Base-by-base conservation (phyloP, 768 basidiomycete genomes). In the Kwoniella heveanensis region DNA sequence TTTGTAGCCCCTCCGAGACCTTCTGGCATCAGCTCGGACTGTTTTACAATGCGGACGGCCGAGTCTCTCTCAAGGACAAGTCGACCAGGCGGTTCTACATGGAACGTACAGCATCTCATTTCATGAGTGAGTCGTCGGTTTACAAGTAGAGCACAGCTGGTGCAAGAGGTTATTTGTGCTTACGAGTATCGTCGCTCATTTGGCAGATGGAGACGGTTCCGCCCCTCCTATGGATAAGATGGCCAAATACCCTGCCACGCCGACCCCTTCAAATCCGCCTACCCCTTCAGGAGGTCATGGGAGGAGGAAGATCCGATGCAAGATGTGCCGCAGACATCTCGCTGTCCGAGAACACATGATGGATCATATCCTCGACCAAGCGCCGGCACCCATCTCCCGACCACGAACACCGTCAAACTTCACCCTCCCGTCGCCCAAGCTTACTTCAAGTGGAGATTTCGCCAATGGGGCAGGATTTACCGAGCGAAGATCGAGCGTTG, bases 281-380 rank as follows among this genome's bases (percentile, higher is more conserved):
- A 88, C 89, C 0, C 88, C 90, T 0, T 81, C 82, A 36, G 83
- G 77, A 15, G 71, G 68, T 76, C 54, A 85, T 15, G 85, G 84
- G 3, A 82, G 83, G 39, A 83, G 87, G 44, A 85, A 88, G 44
- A 92, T 96, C 73, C 84, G 93, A 74, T 96, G 93, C 80, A 92
- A 90, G 80, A 91, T 89, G 88, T 95, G 93, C 83, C 84, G 91
- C 72, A 87, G 88, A 63, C 91, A 92, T 71, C 84, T 97, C 15
- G 93, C 93, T 0, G 86, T 90, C 0, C 84, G 90, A n/a, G 91
- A 93, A 74, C 90, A 96, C 76, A 92, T 97, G 90, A 85, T 92
- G 51, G 90, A 92, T 77, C 92, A 94, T 51, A 79, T 79, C 30
- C 67, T 79, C 55, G 78, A 79, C 47, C 78, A 79, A 62, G 61